Percentiles rank a stretch among this genome's conserved stretches.
Conservation (phyloP, 208 protist species). For the Leishmania martiniquensis region DNA sequence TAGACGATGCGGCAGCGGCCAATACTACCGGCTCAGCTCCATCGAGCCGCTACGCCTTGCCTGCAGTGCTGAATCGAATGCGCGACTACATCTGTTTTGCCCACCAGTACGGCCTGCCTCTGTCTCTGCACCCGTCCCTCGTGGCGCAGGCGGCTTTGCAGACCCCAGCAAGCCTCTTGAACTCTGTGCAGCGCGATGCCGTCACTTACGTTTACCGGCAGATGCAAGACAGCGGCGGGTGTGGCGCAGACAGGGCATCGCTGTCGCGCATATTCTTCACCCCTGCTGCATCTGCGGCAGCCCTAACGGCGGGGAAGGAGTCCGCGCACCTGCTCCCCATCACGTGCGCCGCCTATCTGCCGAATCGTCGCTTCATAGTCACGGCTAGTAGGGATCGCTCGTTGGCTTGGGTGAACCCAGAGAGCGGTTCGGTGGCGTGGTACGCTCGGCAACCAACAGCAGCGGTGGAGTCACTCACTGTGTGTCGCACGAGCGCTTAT, state of each 20-base stretch:
- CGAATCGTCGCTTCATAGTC: constrained; percentile 50
- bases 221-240: constrained; percentile 7
- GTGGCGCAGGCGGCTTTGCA: constrained; percentile 62
- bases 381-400: constrained; percentile 65
- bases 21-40: not conserved
- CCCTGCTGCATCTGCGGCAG: not conserved
- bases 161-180: constrained; percentile 18
- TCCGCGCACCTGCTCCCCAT: constrained; percentile 54
- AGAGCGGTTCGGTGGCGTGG: constrained; percentile 34
- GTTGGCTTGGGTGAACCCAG: constrained; percentile 48
- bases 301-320: not conserved
- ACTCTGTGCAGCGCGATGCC: constrained; percentile 35
- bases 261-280: constrained; percentile 18
- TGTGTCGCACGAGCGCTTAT: constrained; percentile 67
- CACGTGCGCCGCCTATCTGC: constrained; percentile 39
- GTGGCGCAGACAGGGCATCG: not conserved
- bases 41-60: constrained; percentile 17
- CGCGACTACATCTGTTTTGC: constrained; percentile 82
- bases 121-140: constrained; percentile 59
- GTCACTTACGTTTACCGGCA: constrained; percentile 30
- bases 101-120: constrained; percentile 50
- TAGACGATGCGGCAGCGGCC: not conserved
- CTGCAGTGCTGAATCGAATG: constrained; percentile 39
- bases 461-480: constrained; percentile 22
- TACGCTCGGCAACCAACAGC: constrained; percentile 46